Evolutionary conservation across 495 filamentous ascomycete species (phyloP).

Genomic region (Aspergillus asperescens): DNA sequence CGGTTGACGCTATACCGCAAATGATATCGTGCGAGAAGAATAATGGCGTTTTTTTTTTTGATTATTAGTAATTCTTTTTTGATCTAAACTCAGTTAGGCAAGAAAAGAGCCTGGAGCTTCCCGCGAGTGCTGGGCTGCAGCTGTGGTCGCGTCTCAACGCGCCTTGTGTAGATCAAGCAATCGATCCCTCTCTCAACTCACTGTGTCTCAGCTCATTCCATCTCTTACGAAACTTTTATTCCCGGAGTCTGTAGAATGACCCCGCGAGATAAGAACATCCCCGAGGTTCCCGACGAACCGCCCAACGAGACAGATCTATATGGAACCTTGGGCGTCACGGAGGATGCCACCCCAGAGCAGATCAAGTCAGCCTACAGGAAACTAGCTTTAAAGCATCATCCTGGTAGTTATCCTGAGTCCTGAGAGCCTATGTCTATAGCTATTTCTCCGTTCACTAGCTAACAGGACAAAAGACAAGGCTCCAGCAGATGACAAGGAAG

Average conservation of each 20-base stretch:
- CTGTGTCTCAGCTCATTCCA: background rate
- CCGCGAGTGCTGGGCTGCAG: background rate
- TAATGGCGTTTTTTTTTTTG: no score
- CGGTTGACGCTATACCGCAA: no score
- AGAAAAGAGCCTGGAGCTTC: slow-evolving; percentile 7
- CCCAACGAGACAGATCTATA: slow-evolving; percentile 73
- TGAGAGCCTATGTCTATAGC: background rate
- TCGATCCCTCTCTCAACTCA: background rate
- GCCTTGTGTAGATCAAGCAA: slow-evolving; percentile 6
- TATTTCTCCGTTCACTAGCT: background rate
- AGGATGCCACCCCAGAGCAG: slow-evolving; percentile 65
- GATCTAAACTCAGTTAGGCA: slow-evolving; percentile 11
- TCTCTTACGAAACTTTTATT: background rate
- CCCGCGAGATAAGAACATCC: slow-evolving; percentile 11
- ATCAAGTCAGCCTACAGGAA: slow-evolving; percentile 97
- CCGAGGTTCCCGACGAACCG: slow-evolving; percentile 33
- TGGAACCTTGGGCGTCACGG: slow-evolving; percentile 70
- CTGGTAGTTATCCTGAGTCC: slow-evolving; percentile 51
- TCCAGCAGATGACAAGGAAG: slow-evolving; percentile 52
- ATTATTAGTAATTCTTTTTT: no score
- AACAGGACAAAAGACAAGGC: slow-evolving; percentile 61
- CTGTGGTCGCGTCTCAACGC: slow-evolving; percentile 7
- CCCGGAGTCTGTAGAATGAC: slow-evolving; percentile 5
- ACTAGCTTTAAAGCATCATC: slow-evolving; percentile 81
- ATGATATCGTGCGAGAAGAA: no score